Evolutionary conservation across 2,329 filamentous ascomycete genomes (phyloP), one percentile per base, ranked within the genome.

Genomic region (Cercospora canescens): DNA sequence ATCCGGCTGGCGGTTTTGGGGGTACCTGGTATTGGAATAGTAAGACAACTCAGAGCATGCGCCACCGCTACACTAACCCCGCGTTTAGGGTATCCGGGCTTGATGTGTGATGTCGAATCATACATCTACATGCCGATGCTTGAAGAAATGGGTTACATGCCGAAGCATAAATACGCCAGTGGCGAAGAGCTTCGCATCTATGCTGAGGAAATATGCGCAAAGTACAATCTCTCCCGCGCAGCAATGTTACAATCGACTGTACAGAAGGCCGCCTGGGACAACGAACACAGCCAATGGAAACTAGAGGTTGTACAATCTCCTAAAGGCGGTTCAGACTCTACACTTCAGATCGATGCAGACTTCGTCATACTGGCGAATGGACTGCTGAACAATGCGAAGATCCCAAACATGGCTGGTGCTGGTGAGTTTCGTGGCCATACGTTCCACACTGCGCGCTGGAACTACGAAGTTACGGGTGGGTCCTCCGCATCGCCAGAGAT

Each of bases 131-230:
- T 89, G 76, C 86, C 87, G 14, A 50, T 3, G 12, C 79, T 89
- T 2, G 87, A 89, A 66, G 86, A 89, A 74, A 87, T 81, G 1
- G 83, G 83, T 0, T 88, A 87, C 71, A 82, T 88, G 73, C 88
- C 87, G 0, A 83, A 78, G 16, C 78, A 85, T 50, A 80, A 80
- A 48, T 86, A 84, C 67, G 76, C 81, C 0, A 76, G 76, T 9
- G 83, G 81, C 0, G 69, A 74, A 2, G 84, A 86, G 69, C 65
- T 88, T 18, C 79, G 81, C 0, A 73, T 78, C 37, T 81, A 88
- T 71, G 78, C 81, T 2, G 74, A 83, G 6, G 74, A 75, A 1
- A 79, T 87, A 16, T 81, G 80, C 6, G 73, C 76, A 45, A 77
- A 81, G 63, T 87, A 78, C 68, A 72, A 77, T 3, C 73, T 88